Evolutionary conservation across 495 filamentous ascomycete genomes (phyloP).

Genomic region (Penicillium maclennaniae): DNA sequence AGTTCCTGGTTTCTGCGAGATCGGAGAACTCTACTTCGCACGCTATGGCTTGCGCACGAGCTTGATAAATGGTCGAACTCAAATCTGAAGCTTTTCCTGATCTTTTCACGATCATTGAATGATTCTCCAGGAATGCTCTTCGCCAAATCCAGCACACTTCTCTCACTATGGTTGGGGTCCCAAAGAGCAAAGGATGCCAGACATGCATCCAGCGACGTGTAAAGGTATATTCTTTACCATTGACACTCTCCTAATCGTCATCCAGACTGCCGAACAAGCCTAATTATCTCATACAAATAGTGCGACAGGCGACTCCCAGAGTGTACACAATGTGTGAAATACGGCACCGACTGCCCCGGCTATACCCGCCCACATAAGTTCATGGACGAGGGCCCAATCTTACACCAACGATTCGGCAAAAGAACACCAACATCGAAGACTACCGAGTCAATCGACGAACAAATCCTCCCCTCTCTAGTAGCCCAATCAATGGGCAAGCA

Average conservation of each 20-base stretch:
- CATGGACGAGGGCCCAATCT: conserved; percentile 21
- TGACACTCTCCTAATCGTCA: background rate
- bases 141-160: background rate
- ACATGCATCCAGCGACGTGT: conserved; percentile 33
- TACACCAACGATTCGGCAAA: conserved; percentile 18
- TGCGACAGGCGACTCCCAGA: conserved; percentile 27
- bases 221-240: conserved; percentile 12
- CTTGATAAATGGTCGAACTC: background rate
- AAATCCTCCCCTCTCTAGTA: conserved; percentile 18
- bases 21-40: background rate
- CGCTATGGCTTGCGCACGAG: background rate
- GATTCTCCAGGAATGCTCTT: no score
- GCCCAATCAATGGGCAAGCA: conserved; percentile 19
- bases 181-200: conserved; percentile 39
- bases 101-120: no score
- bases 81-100: no score
- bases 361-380: conserved; percentile 23
- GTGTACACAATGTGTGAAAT: conserved; percentile 28
- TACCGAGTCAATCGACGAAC: conserved; percentile 20
- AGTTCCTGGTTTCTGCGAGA: background rate
- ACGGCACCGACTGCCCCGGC: conserved; percentile 28
- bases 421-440: background rate
- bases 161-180: conserved; percentile 37
- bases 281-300: conserved; percentile 7
- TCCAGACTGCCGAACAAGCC: background rate